Evolutionary conservation across 2,329 filamentous ascomycete species (phyloP).

Genomic region (Emergomyces pasteurianus): DNA sequence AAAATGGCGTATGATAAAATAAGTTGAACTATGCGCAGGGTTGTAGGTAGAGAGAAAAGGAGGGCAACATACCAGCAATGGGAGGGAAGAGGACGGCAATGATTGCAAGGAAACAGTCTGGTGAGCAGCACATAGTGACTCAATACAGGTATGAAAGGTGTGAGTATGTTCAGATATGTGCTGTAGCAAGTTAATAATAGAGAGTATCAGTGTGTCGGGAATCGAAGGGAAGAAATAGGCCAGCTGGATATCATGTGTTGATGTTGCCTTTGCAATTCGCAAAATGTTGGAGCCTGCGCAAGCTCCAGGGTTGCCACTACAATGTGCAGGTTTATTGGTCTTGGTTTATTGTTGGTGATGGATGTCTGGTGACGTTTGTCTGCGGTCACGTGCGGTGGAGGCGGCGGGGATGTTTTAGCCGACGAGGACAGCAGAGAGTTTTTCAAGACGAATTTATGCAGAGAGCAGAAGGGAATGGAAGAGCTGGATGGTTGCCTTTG

Average conservation of each 20-base stretch:
- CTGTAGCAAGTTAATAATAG: not conserved
- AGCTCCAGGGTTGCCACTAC: not conserved
- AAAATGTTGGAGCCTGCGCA: not conserved
- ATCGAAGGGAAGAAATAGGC: not conserved
- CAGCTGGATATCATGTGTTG: not conserved
- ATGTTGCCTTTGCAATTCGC: not conserved
- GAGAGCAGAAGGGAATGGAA: too few relatives aligned
- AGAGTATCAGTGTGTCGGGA: not conserved
- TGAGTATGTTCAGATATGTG: not conserved
- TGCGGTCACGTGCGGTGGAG: too few relatives aligned
- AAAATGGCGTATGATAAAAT: not conserved
- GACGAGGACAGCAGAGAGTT: too few relatives aligned
- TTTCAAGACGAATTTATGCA: too few relatives aligned
- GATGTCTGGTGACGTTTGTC: too few relatives aligned
- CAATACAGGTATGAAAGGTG: not conserved
- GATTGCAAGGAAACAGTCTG: slow-evolving; percentile 49
- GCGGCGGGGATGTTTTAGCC: too few relatives aligned
- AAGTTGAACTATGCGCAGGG: not conserved
- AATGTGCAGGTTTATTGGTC: too few relatives aligned
- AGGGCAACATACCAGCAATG: slow-evolving; percentile 38
- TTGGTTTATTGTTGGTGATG: too few relatives aligned
- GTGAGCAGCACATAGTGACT: slow-evolving; percentile 40
- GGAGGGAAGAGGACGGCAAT: slow-evolving; percentile 51
- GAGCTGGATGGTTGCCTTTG: too few relatives aligned
- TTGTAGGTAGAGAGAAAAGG: slow-evolving; percentile 1